Percentiles rank a stretch among this genome's conserved stretches.
These are phyloP conservation scores for Silene noctiflora DNA, from an alignment of 179 eudicot species.

Conservation along the genomic window DNA sequence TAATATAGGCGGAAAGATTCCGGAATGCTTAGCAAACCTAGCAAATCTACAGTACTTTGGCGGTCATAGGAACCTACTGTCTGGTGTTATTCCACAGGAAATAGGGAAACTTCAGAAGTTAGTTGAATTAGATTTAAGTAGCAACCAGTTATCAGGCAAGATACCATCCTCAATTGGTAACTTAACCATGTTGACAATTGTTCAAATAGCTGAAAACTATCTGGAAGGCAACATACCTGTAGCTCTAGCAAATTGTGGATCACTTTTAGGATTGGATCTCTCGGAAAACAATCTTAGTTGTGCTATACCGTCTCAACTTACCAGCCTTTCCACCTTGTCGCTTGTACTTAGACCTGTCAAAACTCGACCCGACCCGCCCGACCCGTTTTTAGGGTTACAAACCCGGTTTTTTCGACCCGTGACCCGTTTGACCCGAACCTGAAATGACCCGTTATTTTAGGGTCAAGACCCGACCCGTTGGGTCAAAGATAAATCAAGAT, in stretches of 20 bases:
- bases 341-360: no score
- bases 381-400: no score
- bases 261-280: conserved; percentile 15
- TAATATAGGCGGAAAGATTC: conserved; percentile 28
- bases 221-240: conserved; percentile 31
- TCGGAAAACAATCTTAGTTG: conserved; percentile 30
- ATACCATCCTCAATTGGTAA: conserved; percentile 37
- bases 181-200: conserved; percentile 17
- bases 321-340: neutral
- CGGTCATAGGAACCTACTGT: conserved; percentile 19
- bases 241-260: conserved; percentile 18
- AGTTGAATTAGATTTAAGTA: neutral
- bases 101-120: conserved; percentile 27
- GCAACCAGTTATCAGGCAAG: conserved; percentile 25
- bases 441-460: no score
- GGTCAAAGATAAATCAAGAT: no score
- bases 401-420: no score
- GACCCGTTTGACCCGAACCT: no score
- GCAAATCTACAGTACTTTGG: neutral
- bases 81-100: conserved; percentile 23
- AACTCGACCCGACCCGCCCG: no score
- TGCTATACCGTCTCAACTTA: conserved; percentile 15
- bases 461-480: no score
- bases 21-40: conserved; percentile 23
- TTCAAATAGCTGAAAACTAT: conserved; percentile 11